A percentile compares a stretch with the other conserved stretches of the same genome.
Evolutionary conservation across 2,329 filamentous ascomycete species (phyloP).

Genomic region (Colletotrichum truncatum): DNA sequence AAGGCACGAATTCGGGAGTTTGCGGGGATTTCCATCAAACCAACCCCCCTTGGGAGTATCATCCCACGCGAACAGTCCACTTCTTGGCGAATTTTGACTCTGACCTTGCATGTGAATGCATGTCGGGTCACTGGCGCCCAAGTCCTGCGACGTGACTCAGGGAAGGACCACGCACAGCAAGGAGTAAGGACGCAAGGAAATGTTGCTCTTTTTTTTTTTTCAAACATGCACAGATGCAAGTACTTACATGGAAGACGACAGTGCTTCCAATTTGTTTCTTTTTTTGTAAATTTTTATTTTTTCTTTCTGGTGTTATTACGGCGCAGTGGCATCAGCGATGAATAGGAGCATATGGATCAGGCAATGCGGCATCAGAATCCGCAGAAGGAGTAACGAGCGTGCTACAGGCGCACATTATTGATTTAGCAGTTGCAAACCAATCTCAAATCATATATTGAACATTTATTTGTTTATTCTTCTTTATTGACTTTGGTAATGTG

Average conservation of each 20-base stretch:
- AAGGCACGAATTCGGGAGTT: slow-evolving; percentile 12
- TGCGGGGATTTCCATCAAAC: slow-evolving; percentile 5
- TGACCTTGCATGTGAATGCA: slow-evolving; percentile 24
- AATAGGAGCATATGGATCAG: slow-evolving; percentile 20
- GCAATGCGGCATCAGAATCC: slow-evolving; percentile 19
- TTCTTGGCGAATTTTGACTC: slow-evolving; percentile 17
- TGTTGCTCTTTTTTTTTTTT: slow-evolving; percentile 5
- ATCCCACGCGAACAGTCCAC: slow-evolving; percentile 12
- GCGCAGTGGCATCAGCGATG: slow-evolving; percentile 13
- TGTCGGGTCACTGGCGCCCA: slow-evolving; percentile 17
- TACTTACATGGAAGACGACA: too few relatives aligned
- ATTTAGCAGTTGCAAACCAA: slow-evolving; percentile 16
- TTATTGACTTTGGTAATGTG: background rate
- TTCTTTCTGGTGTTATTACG: background rate
- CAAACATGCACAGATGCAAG: background rate
- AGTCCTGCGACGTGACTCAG: slow-evolving; percentile 25
- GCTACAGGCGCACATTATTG: slow-evolving; percentile 3
- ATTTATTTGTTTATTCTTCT: background rate
- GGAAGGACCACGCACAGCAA: background rate
- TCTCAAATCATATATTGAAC: slow-evolving; percentile 17
- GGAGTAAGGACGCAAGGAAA: background rate
- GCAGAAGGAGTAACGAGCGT: background rate
- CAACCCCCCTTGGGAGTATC: background rate
- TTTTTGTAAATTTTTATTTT: too few relatives aligned
- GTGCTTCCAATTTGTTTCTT: too few relatives aligned